Evolutionary conservation across 2,329 filamentous ascomycete genomes (phyloP).

Genomic region (Byssothecium circinans): DNA sequence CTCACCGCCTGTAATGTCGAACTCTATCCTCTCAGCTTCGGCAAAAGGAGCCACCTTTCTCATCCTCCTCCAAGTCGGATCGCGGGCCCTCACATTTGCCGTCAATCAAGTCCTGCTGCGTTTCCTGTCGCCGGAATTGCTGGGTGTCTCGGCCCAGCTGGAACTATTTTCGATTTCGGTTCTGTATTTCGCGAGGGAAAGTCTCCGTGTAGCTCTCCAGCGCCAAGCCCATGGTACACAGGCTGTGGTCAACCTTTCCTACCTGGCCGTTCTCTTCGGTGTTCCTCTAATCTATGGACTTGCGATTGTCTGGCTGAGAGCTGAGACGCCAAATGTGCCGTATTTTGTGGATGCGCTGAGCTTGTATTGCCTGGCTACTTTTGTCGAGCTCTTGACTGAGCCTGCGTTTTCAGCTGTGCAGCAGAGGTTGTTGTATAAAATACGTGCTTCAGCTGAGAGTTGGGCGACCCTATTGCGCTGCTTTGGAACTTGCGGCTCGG

Average conservation of each 20-base stretch:
- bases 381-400: conserved; percentile 80
- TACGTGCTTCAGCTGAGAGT: conserved; percentile 82
- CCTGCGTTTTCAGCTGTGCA: conserved; percentile 89
- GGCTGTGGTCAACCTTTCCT: conserved; percentile 84
- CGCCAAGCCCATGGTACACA: conserved; percentile 67
- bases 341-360: conserved; percentile 62
- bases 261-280: conserved; percentile 73
- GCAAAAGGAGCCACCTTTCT: conserved; percentile 80
- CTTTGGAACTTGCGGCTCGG: conserved; percentile 69
- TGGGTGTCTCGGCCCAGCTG: conserved; percentile 85
- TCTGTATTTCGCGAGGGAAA: conserved; percentile 93
- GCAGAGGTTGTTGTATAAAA: conserved; percentile 75
- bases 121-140: conserved; percentile 78
- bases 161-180: conserved; percentile 91
- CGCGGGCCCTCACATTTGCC: conserved; percentile 84
- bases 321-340: conserved; percentile 58
- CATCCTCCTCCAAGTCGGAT: conserved; percentile 83
- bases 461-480: conserved; percentile 78
- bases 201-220: conserved; percentile 86
- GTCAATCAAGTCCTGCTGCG: conserved; percentile 91
- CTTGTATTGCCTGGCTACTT: conserved; percentile 59
- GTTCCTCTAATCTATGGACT: conserved; percentile 64
- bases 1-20: conserved; percentile 26
- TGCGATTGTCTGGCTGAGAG: conserved; percentile 66
- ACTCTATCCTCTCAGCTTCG: conserved; percentile 47